phyloP scores from a whole-genome alignment of 2,329 filamentous ascomycete genomes.

The Aspergillus novofumigatus region DNA sequence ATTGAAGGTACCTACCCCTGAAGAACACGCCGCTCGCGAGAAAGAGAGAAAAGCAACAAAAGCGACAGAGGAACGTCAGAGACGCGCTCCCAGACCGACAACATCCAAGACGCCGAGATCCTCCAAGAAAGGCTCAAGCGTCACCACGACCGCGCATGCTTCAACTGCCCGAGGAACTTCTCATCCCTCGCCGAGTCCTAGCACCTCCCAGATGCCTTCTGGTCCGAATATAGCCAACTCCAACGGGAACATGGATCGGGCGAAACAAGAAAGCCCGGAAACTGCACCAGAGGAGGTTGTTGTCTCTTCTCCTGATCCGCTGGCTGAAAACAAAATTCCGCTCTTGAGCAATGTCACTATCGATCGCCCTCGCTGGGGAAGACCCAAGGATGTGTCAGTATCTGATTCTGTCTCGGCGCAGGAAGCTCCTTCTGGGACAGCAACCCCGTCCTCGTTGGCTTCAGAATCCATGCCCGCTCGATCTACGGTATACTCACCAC shows the following conservation, averaged over 20 bases:
- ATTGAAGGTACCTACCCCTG: slow-evolving; percentile 54
- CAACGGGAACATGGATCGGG: not conserved
- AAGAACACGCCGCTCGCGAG: slow-evolving; percentile 54
- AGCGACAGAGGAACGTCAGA: slow-evolving; percentile 37
- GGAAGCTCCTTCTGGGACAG: slow-evolving; percentile 1
- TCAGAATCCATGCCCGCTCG: slow-evolving; percentile 13
- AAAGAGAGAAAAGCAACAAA: slow-evolving; percentile 41
- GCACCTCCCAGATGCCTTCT: slow-evolving; percentile 1
- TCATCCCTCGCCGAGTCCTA: slow-evolving; percentile 8
- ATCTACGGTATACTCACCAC: slow-evolving; percentile 26
- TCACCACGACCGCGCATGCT: slow-evolving; percentile 7
- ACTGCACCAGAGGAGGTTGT: not conserved
- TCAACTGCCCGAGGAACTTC: slow-evolving; percentile 5
- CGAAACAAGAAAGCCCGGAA: not conserved
- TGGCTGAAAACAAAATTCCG: not conserved
- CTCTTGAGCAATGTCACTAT: not conserved
- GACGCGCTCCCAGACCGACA: slow-evolving; percentile 18
- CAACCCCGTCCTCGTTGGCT: slow-evolving; percentile 25
- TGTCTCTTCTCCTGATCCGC: not conserved
- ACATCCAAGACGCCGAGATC: slow-evolving; percentile 19
- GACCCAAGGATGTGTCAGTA: not conserved
- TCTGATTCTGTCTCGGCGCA: slow-evolving; percentile 2
- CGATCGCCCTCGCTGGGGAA: slow-evolving; percentile 3
- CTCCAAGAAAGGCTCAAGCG: slow-evolving; percentile 29
- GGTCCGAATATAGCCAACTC: not conserved